Evolutionary conservation across 1,139 yeast species (phyloP), one percentile per base, ranked within the genome.

Genomic region (Pichia terricola): DNA sequence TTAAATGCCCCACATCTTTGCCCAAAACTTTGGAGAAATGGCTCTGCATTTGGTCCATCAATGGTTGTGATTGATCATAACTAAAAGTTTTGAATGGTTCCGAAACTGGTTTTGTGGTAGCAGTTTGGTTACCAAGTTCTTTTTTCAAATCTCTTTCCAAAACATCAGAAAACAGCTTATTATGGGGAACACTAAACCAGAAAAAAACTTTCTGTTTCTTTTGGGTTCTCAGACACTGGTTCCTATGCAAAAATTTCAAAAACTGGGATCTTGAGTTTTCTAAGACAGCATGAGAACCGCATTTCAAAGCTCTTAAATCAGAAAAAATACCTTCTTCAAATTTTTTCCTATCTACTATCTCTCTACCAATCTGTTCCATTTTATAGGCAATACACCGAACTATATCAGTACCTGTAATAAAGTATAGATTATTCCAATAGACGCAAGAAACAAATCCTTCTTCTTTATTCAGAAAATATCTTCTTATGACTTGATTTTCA

Each of bases 171-270:
- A 91, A 89, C 42, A 91, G 67, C 58, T 85, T 81, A 60, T 91
- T 96, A 64, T 91, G 97, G 38, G 94, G 91, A 6, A 91, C 97
- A 58, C 89, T 83, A 62, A 85, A 89, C 98, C 98, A 91, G 62
- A 82, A 88, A 61, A 91, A 91, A 36, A 91, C 97, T 61, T 91
- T 91, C 61, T 91, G 98, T 60, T 91, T 91, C 70, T 91, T 91
- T 59, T 91, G 97, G 1, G 98, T 91, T 54, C 96, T 73, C 27
- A 91, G 71, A 61, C 98, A 89, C 51, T 82, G 79, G 60, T 91
- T 87, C 57, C 82, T 84, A 64, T 83, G 87, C 39, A 91, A 67
- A 55, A 89, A 88, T 52, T 84, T 87, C 48, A 91, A 70, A 60
- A 91, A 88, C 39, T 79, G 82, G 0, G 95, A 86, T 59, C 87